phyloP scores from a whole-genome alignment of 371 early-diverging fungal genomes.

The Mucor racemosus region DNA sequence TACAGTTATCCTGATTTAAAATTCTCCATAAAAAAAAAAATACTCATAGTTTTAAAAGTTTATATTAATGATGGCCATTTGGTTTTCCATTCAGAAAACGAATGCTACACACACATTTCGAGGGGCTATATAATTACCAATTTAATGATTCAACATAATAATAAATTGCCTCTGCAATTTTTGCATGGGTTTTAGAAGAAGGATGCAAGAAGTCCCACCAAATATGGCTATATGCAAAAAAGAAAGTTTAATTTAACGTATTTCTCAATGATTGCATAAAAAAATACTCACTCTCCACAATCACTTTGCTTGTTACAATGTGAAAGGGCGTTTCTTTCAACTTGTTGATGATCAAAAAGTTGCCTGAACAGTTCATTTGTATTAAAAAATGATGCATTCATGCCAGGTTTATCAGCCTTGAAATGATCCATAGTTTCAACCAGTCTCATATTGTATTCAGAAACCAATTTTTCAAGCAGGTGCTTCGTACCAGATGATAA shows the following conservation, averaged over 20 bases:
- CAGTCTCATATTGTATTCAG: slow-evolving; percentile 17
- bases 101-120: no score
- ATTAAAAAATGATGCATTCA: slow-evolving; percentile 8
- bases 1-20: no score
- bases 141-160: neutral
- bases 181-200: slow-evolving; percentile 16
- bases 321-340: neutral
- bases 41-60: no score
- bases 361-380: slow-evolving; percentile 4
- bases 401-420: neutral
- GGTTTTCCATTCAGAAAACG: no score
- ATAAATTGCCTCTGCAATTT: slow-evolving; percentile 14
- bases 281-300: slow-evolving; percentile 19
- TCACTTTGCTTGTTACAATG: slow-evolving; percentile 6
- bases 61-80: no score
- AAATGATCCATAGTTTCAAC: neutral
- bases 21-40: no score
- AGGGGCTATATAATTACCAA: neutral
- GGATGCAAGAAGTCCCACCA: slow-evolving; percentile 29
- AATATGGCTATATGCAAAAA: slow-evolving; percentile 5
- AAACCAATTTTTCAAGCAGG: slow-evolving; percentile 1
- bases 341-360: neutral
- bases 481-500: neutral
- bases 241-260: neutral
- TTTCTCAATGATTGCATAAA: neutral